These are phyloP conservation scores for Rhodotorula paludigena DNA, from an alignment of 768 basidiomycete genomes.

Conservation along the genomic window DNA sequence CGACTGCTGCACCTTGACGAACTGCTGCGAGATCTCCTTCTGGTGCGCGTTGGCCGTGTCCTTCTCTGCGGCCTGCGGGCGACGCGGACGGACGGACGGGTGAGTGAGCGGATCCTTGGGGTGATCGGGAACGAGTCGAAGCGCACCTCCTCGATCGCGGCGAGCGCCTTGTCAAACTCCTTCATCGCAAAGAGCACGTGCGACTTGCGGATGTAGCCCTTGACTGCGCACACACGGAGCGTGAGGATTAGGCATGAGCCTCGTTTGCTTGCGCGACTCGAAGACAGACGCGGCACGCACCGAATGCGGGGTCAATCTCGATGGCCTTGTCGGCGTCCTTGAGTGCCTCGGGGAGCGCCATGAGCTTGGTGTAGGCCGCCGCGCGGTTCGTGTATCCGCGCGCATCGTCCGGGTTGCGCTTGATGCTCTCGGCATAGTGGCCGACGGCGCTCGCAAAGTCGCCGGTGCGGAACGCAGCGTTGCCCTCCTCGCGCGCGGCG, in stretches of 20 bases:
- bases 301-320: conserved; percentile 78
- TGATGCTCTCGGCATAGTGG: conserved; percentile 90
- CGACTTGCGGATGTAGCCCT: conserved; percentile 90
- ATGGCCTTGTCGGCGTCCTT: conserved; percentile 94
- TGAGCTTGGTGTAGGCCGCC: conserved; percentile 93
- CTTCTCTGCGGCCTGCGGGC: conserved; percentile 57
- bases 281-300: conserved; percentile 50
- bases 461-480: conserved; percentile 80
- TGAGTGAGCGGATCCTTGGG: neutral
- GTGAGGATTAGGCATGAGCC: too few species aligned
- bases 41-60: conserved; percentile 79
- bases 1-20: conserved; percentile 74
- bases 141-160: conserved; percentile 62
- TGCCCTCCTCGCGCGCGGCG: conserved; percentile 83
- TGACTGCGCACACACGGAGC: conserved; percentile 65
- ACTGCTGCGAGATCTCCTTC: conserved; percentile 72
- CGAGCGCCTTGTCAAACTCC: conserved; percentile 79
- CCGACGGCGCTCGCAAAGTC: conserved; percentile 89
- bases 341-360: conserved; percentile 86
- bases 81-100: too few species aligned
- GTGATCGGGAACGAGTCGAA: neutral
- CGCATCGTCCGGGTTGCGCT: conserved; percentile 83
- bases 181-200: conserved; percentile 82
- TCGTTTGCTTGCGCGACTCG: too few species aligned
- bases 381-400: conserved; percentile 96